A percentile compares a stretch with the other conserved stretches of the same genome.
Conservation (phyloP, 129 eudicot species). For the Saussurea involucrata region DNA sequence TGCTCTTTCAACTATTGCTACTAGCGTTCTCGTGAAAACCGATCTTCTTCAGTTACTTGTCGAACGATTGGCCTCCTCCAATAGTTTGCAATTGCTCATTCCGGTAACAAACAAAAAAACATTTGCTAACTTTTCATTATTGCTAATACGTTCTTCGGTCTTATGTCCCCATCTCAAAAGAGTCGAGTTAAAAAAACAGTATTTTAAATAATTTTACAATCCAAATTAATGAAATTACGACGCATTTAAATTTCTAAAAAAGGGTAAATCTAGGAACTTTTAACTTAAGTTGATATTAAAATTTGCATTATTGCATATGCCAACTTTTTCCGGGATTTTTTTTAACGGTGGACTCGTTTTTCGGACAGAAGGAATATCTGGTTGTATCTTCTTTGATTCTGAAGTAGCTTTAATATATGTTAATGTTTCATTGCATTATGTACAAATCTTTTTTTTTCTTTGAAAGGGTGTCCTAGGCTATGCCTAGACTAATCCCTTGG, state of each 20-base stretch:
- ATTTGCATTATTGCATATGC: neutral
- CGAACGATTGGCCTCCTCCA: conserved; percentile 63
- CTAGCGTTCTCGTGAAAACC: conserved; percentile 67
- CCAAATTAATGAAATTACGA: neutral
- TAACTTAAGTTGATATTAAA: neutral
- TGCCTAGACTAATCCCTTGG: too few species aligned
- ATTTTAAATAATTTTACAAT: neutral
- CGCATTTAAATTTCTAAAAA: neutral
- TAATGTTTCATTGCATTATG: neutral
- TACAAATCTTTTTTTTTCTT: too few species aligned
- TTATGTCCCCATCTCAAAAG: neutral
- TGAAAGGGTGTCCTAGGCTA: too few species aligned
- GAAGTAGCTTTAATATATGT: neutral
- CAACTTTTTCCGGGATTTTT: neutral
- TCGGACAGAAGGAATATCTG: neutral
- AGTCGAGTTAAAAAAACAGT: neutral
- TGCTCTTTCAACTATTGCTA: conserved; percentile 82
- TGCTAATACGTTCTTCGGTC: neutral
- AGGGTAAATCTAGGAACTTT: neutral
- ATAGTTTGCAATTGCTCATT: conserved; percentile 84
- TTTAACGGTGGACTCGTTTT: neutral
- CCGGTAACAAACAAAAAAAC: conserved; percentile 54
- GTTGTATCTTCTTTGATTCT: neutral
- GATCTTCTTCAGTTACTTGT: conserved; percentile 74
- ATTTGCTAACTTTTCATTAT: neutral